These are phyloP conservation scores for Populus tomentosa DNA, from an alignment of 441 rosid genomes.

Conservation along the genomic window DNA sequence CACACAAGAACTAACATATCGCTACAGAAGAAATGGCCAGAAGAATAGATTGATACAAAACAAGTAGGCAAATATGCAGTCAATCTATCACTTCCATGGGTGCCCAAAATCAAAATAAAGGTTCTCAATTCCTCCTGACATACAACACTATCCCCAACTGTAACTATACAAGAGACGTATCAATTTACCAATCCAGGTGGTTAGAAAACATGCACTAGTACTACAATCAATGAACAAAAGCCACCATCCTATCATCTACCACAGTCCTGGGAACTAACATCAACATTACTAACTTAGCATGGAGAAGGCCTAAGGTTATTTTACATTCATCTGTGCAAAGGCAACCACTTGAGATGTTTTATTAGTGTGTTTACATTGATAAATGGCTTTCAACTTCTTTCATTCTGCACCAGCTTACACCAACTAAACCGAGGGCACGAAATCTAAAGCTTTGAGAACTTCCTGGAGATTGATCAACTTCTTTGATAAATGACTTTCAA, in stretches of 20 bases:
- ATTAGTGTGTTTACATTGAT: conserved; percentile 33
- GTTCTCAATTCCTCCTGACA: conserved; percentile 9
- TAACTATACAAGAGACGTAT: conserved; percentile 33
- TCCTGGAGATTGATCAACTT: conserved; percentile 8
- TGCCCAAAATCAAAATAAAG: conserved; percentile 20
- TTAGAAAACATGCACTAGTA: conserved; percentile 24
- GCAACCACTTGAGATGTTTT: conserved; percentile 20
- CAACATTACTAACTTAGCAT: conserved; percentile 20
- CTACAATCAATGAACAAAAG: conserved; percentile 18
- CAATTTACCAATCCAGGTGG: conserved; percentile 22
- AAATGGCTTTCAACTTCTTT: conserved; percentile 23
- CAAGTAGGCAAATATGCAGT: neutral
- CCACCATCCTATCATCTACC: conserved; percentile 20
- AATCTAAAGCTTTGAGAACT: conserved; percentile 8
- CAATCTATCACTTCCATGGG: conserved; percentile 11
- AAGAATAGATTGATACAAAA: neutral
- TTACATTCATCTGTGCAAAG: conserved; percentile 28
- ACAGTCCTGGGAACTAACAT: conserved; percentile 6
- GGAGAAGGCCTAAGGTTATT: conserved; percentile 31
- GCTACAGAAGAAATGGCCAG: neutral
- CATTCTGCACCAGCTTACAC: conserved; percentile 12
- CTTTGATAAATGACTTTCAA: conserved; percentile 2
- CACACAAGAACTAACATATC: neutral
- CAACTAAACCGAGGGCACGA: conserved; percentile 13
- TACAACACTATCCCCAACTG: conserved; percentile 25